Base-by-base conservation (phyloP, 179 eudicot species). In the Sideroxylon spinosum region DNA sequence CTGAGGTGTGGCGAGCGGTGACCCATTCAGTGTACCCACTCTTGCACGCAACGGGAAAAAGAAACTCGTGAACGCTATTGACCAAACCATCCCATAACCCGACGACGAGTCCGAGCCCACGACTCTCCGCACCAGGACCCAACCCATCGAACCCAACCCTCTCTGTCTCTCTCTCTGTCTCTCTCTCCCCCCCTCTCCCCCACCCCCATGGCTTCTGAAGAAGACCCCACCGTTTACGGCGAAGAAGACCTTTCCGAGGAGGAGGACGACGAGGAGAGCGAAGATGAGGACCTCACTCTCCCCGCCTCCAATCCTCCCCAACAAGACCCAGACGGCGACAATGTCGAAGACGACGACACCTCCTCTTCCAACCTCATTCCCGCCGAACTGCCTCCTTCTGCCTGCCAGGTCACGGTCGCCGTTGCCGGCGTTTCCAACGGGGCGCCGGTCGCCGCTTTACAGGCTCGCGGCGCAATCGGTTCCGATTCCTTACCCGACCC, bases 281-380 rank as follows among this genome's bases (percentile, higher is more conserved):
- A 74, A n/a, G 77, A 74, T 0, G 77, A 74, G 20, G 75, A 71
- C 9, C 73, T 70, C 20, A 20, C 57, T 56, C 73, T 70, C 22
- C 22, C 10, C 62, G 4, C 60, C 13, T 19, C 29, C 19, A 16
- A n/a, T 19, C 17, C 28, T 17, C 50, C 72, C 69, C 44, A 4
- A 14, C 13, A 76, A 25, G 86, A 76, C 26, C 75, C 57, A 13
- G 82, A 78, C 19, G 87, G 82, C 3, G 81, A 57, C 10, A 75
- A 76, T 44, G 61, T 22, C 0, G 77, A 69, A 74, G 84, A 82
- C 85, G 88, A 64, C 52, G 81, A 88, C 63, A 81, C 86, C 17
- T 86, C 92, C 14, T 79, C 76, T 57, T 70, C 86, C 46, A 78
- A 81, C 23, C 78, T 57, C 74, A 53, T 46, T 48, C 76, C 71